These are phyloP conservation scores for Rhizopus sp. DNA, from an alignment of 371 early-diverging fungal genomes.

Conservation along the genomic window DNA sequence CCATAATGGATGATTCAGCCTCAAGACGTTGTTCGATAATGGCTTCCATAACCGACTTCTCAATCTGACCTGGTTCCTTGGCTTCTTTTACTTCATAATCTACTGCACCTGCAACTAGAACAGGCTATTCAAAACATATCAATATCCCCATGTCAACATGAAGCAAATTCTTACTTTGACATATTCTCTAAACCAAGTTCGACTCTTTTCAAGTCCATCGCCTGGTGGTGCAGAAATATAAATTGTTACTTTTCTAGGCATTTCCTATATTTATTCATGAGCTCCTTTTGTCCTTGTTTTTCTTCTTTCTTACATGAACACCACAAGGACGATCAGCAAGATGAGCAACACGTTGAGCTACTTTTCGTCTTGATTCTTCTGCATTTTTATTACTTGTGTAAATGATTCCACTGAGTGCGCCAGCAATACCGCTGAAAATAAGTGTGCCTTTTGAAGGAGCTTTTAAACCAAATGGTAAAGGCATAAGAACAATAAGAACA, in stretches of 20 bases:
- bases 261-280: constrained; percentile 37
- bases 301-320: constrained; percentile 42
- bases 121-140: constrained; percentile 45
- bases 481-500: background rate
- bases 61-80: constrained; percentile 53
- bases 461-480: constrained; percentile 49
- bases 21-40: constrained; percentile 52
- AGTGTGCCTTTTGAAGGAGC: constrained; percentile 57
- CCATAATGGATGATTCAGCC: constrained; percentile 19
- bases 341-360: constrained; percentile 54
- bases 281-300: constrained; percentile 2
- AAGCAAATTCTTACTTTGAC: constrained; percentile 54
- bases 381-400: constrained; percentile 58
- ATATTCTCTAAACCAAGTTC: constrained; percentile 66
- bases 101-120: constrained; percentile 69
- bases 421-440: constrained; percentile 54
- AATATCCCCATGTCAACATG: background rate
- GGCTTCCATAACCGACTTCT: constrained; percentile 56
- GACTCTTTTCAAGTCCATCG: constrained; percentile 68
- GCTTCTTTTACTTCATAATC: constrained; percentile 73
- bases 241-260: constrained; percentile 67
- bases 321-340: constrained; percentile 63
- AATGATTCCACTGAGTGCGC: constrained; percentile 51
- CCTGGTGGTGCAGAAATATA: constrained; percentile 69
- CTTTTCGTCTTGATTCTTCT: constrained; percentile 47